Evolutionary conservation across 1,284 basidiomycete genomes (phyloP).

Genomic region (Malassezia globosa): DNA sequence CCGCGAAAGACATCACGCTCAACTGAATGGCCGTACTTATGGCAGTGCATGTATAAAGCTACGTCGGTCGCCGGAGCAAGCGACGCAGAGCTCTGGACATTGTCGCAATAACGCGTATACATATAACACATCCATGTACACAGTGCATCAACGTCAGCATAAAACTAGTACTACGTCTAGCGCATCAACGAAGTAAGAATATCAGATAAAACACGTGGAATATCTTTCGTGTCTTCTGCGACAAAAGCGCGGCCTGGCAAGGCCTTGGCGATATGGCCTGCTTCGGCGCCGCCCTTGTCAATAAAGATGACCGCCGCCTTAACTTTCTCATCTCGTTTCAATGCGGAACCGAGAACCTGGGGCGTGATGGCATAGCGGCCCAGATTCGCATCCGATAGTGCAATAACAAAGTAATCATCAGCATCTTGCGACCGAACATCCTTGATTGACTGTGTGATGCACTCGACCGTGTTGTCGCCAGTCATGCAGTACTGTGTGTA

Average conservation of each 20-base stretch:
- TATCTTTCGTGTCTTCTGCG: slow-evolving; percentile 31
- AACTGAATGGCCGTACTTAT: no score
- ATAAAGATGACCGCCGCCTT: slow-evolving; percentile 43
- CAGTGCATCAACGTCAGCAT: slow-evolving; percentile 45
- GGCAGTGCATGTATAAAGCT: no score
- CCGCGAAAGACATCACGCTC: no score
- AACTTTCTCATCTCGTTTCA: slow-evolving; percentile 33
- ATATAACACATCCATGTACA: slow-evolving; percentile 46
- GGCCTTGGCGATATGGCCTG: slow-evolving; percentile 22
- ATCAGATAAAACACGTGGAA: slow-evolving; percentile 34
- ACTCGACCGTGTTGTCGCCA: slow-evolving; percentile 33
- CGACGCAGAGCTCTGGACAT: no score
- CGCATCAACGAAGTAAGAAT: slow-evolving; percentile 35
- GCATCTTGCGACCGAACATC: slow-evolving; percentile 25
- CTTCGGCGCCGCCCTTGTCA: slow-evolving; percentile 32
- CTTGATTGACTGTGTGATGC: slow-evolving; percentile 26
- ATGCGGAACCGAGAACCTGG: slow-evolving; percentile 22
- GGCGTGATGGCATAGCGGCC: slow-evolving; percentile 45
- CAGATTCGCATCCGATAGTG: slow-evolving; percentile 47
- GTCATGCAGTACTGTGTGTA: slow-evolving; percentile 35
- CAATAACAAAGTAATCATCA: slow-evolving; percentile 49
- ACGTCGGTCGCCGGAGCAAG: no score
- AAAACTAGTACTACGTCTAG: slow-evolving; percentile 36
- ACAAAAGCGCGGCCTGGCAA: slow-evolving; percentile 38
- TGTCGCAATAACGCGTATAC: no score